Evolutionary conservation across 371 early-diverging fungal species (phyloP).

Genomic region (Actinomortierella ambigua): DNA sequence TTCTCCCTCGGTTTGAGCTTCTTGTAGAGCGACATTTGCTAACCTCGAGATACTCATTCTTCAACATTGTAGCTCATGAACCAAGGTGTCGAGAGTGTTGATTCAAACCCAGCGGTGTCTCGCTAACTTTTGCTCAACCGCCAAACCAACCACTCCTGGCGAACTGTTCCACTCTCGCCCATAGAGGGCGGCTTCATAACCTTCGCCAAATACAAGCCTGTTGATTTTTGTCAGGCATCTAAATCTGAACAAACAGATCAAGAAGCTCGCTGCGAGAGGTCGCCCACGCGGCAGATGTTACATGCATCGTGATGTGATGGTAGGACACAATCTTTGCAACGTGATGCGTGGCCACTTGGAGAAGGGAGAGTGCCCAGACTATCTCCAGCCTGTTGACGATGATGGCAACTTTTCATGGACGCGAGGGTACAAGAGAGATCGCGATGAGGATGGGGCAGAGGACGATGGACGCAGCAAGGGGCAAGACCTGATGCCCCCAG

Average conservation of each 20-base stretch:
- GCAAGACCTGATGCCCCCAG: no score
- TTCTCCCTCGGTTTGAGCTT: slow-evolving; percentile 1
- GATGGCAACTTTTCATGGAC: not conserved
- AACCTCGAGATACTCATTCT: no score
- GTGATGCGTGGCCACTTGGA: slow-evolving; percentile 2
- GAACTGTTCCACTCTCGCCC: not conserved
- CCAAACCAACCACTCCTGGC: no score
- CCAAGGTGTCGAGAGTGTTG: no score
- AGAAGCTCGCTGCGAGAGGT: slow-evolving; percentile 2
- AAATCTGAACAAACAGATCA: slow-evolving; percentile 7
- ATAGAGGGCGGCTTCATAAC: slow-evolving; percentile 16
- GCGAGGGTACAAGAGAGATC: no score
- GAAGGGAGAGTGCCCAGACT: not conserved
- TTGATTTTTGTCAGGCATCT: slow-evolving; percentile 7
- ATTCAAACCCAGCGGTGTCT: no score
- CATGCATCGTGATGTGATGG: slow-evolving; percentile 23
- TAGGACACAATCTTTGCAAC: slow-evolving; percentile 15
- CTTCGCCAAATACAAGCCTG: slow-evolving; percentile 9
- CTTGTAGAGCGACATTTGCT: no score
- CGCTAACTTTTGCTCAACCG: no score
- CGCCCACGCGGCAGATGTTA: not conserved
- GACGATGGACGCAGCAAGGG: no score
- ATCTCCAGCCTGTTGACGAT: slow-evolving; percentile 3
- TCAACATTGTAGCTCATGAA: no score
- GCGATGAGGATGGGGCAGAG: no score